phyloP scores from a whole-genome alignment of 768 basidiomycete genomes.

The Russula emetica region DNA sequence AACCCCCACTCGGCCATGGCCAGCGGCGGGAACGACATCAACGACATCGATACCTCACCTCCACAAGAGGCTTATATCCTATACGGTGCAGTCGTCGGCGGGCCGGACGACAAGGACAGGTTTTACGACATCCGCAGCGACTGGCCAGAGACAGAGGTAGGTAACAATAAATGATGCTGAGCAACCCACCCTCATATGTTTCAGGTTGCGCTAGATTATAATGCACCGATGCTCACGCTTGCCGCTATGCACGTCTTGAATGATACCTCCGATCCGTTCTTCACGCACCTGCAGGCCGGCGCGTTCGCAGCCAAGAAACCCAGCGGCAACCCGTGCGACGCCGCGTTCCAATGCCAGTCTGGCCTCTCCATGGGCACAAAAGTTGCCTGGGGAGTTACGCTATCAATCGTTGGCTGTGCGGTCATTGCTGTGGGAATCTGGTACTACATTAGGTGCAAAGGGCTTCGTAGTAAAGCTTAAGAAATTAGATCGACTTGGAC shows the following conservation, averaged over 20 bases:
- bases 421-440: conserved; percentile 43
- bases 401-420: conserved; percentile 57
- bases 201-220: conserved; percentile 81
- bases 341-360: conserved; percentile 50
- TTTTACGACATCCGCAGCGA: conserved; percentile 86
- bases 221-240: conserved; percentile 84
- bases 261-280: conserved; percentile 70
- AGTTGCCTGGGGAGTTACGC: conserved; percentile 65
- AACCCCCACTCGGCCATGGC: conserved; percentile 92
- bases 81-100: conserved; percentile 87
- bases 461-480: conserved; percentile 16
- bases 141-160: conserved; percentile 84
- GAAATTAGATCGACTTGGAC: neutral
- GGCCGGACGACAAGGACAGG: conserved; percentile 68
- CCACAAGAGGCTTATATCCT: conserved; percentile 67
- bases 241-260: conserved; percentile 73
- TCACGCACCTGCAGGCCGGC: conserved; percentile 64
- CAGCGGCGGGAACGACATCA: conserved; percentile 72
- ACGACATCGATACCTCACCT: conserved; percentile 67
- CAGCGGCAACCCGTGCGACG: conserved; percentile 72
- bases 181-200: neutral
- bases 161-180: neutral
- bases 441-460: conserved; percentile 25
- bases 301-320: conserved; percentile 60
- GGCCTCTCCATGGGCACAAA: conserved; percentile 56